These are phyloP conservation scores for Alternaria ventricosa DNA, from an alignment of 2,329 filamentous ascomycete species.

Conservation along the genomic window DNA sequence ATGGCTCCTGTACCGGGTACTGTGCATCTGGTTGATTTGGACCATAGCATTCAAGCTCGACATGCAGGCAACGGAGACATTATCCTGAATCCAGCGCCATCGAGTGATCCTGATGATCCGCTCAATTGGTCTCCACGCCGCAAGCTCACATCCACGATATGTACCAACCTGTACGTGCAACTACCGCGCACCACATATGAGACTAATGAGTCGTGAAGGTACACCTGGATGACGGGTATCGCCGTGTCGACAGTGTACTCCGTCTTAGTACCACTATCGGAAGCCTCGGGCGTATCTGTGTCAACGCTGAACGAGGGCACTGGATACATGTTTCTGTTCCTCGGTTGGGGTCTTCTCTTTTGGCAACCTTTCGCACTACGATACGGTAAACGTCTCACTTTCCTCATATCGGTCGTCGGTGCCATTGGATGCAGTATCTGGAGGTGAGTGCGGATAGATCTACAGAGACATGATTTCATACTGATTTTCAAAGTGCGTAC, in stretches of 20 bases:
- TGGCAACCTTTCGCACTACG: slow-evolving; percentile 62
- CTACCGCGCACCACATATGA: background rate
- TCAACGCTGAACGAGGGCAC: slow-evolving; percentile 57
- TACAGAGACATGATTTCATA: background rate
- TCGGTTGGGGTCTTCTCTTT: slow-evolving; percentile 60
- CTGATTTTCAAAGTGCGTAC: slow-evolving; percentile 49
- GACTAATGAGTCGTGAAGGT: slow-evolving; percentile 50
- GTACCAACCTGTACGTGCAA: slow-evolving; percentile 23
- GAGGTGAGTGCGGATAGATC: slow-evolving; percentile 29
- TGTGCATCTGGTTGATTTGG: slow-evolving; percentile 52
- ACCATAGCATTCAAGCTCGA: slow-evolving; percentile 45
- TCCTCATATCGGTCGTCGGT: slow-evolving; percentile 52
- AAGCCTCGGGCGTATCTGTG: slow-evolving; percentile 56
- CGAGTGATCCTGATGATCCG: slow-evolving; percentile 44
- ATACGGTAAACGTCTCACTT: slow-evolving; percentile 59
- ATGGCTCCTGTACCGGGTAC: slow-evolving; percentile 46
- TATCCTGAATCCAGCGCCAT: slow-evolving; percentile 50
- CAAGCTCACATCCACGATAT: slow-evolving; percentile 36
- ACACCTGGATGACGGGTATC: slow-evolving; percentile 58
- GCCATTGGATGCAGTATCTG: slow-evolving; percentile 53
- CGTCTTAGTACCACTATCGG: slow-evolving; percentile 56
- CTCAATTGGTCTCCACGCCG: slow-evolving; percentile 42
- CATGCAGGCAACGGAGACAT: slow-evolving; percentile 50
- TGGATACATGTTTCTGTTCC: slow-evolving; percentile 60
- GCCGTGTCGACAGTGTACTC: slow-evolving; percentile 58